Evolutionary conservation across 345 rosid genomes (phyloP), one percentile per base, ranked within the genome.

Genomic region (Orychophragmus violaceus): DNA sequence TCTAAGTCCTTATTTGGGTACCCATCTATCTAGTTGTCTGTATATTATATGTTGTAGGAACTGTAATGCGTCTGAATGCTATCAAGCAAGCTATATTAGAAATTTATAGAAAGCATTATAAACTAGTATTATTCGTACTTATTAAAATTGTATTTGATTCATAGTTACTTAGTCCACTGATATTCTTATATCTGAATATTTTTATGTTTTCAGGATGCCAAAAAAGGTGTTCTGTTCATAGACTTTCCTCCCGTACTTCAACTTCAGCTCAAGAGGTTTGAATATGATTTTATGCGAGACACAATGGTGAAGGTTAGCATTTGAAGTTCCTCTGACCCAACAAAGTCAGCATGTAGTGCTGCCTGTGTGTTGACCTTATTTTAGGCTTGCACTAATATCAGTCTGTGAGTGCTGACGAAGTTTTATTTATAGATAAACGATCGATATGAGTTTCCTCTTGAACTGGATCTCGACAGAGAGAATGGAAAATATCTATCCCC

Each of bases 181-280:
- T 35, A 11, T 41, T 50, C 55, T 9, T 39, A 29, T 49, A 49
- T 12, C 60, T 59, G 39, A 51, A 30, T 14, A 10, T 8, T 28
- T 37, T 19, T 46, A 17, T 46, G n/a, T 39, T 63, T 70, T 70
- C 83, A 92, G 98, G 97, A 92, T 79, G 98, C 98, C 13, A 89
- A 77, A 83, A 92, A 92, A 83, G 98, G 98, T 59, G 97, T 92
- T 55, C 62, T 89, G 45, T 92, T 92, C 69, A 87, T 85, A n/a
- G 98, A 92, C 74, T 92, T 92, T 27, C 97, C 98, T 8, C 97
- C 98, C 30, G 98, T 92, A 42, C 97, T 92, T 78, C 98, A 92
- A 77, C 95, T 92, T 57, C 98, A 92, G 69, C 76, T 92, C 35
- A 92, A 89, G 83, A 87, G 98, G 62, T 92, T 92, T 74, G 98